Base-by-base conservation (phyloP, 2,329 filamentous ascomycete species). In the Stachybotrys chlorohalonatus region DNA sequence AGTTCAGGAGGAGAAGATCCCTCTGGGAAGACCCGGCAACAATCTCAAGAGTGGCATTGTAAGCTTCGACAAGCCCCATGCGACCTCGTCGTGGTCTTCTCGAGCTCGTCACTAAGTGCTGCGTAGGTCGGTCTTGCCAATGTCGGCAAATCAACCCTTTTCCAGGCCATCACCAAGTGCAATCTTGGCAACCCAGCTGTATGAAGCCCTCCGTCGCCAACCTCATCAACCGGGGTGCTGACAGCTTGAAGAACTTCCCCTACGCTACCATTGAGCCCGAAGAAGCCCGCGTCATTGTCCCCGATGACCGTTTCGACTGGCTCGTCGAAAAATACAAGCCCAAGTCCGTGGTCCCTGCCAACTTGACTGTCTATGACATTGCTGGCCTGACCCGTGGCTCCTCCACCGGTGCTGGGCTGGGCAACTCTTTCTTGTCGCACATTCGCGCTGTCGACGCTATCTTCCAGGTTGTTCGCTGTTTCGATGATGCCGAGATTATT, bases 11-110 rank as follows among this genome's bases (percentile, higher is more conserved):
- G 89, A 97, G 82, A 97, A 97, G 86, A 82, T 97, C 74, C 86
- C 94, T 65, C 82, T 99, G 75, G 94, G 94, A 74, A 83, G 94
- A 71, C 94, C 94, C 62, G 94, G 94, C 70, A 99, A 99, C 83
- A 97, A 85, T 78, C 75, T 99, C 75, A 99, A 97, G 85, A 96
- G 90, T 80, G 95, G 94, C 79, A 99, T 99, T 85, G 94, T 95
- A 42, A 42, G 36, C 36, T 42, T 13, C 36, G 9, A 42, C 36
- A 9, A 3, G 81, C 75, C 84, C 66, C 55, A 49, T 57, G 24
- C 24, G 51, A 31, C 52, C 46, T 46, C 53, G 8, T 54, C 55
- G 49, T 52, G 17, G 31, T 32, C 50, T 46, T 52, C 39, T 31
- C 17, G 54, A 53, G 39, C 47, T 48, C 36, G 54, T 39, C 55